Evolutionary conservation across 805 yeast species (phyloP), one percentile per base, ranked within the genome.

Genomic region (Osmozyma mogii): DNA sequence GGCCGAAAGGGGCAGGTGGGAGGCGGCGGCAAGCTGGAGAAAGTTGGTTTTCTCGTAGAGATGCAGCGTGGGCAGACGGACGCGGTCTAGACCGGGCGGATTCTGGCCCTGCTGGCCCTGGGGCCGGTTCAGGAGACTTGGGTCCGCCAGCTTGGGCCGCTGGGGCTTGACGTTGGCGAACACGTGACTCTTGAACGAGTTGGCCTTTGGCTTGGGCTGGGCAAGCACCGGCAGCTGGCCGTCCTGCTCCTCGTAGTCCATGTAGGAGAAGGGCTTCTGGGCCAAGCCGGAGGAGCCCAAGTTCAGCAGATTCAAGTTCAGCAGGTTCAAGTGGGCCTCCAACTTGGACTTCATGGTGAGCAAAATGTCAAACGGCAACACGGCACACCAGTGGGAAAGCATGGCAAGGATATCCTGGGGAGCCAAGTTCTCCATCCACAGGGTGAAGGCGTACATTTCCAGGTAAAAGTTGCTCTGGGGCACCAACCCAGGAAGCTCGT

Each of bases 381-480:
- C 58, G 27, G 65, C 55, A 35, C 76, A 56, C 48, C 75, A 52
- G 45, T 71, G 68, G 41, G 74, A 80, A 35, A 73, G 60, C 51
- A 72, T 68, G 28, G 69, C 56, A 32, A 68, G 56, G 40, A 62
- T 71, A 37, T 75, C 78, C 26, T 61, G 63, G n/a, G 70, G 62
- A 27, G 56, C 60, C 48, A 75, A 57, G 27, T 15, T 35, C 33
- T 43, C 47, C 22, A 43, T 31, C 47, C 47, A 43, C 25, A 22
- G 58, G 38, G 70, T 61, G 38, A 70, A 56, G 37, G 63, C 64
- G 31, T 64, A 56, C 44, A 74, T 58, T 41, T 75, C 79, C 45
- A 57, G 67, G 40, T 39, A 37, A 26, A 43, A 43, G 30, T 24
- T 22, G 28, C n/a, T n/a, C n/a, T n/a, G n/a, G n/a, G n/a, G n/a